Evolutionary conservation across 2,329 filamentous ascomycete species (phyloP).

Genomic region (Fusarium anguioides): DNA sequence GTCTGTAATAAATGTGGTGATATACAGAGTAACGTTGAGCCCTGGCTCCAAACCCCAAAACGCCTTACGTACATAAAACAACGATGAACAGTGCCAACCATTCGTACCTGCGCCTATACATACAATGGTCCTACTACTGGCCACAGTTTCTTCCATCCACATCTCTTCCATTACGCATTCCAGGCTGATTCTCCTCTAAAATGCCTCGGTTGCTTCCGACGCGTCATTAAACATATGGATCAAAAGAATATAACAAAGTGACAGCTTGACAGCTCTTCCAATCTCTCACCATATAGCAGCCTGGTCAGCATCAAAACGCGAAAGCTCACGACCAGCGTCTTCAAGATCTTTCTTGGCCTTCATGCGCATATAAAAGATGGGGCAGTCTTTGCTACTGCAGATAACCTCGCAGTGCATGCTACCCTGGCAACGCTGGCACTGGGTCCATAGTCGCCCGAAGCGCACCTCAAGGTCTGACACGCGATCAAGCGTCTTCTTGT

Average conservation of each 20-base stretch:
- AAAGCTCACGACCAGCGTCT: slow-evolving; percentile 90
- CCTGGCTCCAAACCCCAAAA: slow-evolving; percentile 28
- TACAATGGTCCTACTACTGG: slow-evolving; percentile 17
- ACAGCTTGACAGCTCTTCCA: neutral
- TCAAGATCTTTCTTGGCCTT: slow-evolving; percentile 99
- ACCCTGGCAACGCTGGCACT: slow-evolving; percentile 97
- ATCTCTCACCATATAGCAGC: slow-evolving; percentile 68
- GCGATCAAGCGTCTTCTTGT: slow-evolving; percentile 88
- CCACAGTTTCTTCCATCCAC: slow-evolving; percentile 10
- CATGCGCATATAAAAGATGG: slow-evolving; percentile 99
- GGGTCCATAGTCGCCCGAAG: slow-evolving; percentile 95
- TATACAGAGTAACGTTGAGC: slow-evolving; percentile 21
- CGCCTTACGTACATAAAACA: slow-evolving; percentile 44
- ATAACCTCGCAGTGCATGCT: slow-evolving; percentile 99
- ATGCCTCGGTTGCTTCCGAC: slow-evolving; percentile 1
- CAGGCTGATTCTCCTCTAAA: slow-evolving; percentile 9
- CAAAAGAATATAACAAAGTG: slow-evolving; percentile 4
- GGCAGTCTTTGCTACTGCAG: slow-evolving; percentile 94
- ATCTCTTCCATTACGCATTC: slow-evolving; percentile 26
- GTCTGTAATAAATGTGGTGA: slow-evolving; percentile 27
- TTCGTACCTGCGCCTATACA: slow-evolving; percentile 27
- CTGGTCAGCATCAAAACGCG: slow-evolving; percentile 87
- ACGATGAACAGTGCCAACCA: slow-evolving; percentile 30
- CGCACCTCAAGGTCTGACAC: slow-evolving; percentile 92
- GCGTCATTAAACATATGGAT: slow-evolving; percentile 1